Percentiles rank a stretch among this genome's conserved stretches.
Conservation (phyloP, 331 rosid species). For the Arachis monticola region DNA sequence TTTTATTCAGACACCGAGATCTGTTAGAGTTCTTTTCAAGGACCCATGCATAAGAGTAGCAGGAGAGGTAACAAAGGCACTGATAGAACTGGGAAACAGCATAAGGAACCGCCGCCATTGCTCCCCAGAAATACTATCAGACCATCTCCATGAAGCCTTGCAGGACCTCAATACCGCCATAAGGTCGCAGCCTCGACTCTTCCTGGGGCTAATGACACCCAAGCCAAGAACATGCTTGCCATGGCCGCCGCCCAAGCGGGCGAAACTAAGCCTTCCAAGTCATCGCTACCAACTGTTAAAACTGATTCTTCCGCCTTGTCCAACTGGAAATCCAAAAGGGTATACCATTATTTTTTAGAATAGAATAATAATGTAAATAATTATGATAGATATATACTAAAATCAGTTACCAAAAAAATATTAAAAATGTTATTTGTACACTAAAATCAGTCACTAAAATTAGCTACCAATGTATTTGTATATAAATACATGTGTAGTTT, state of each 20-base stretch:
- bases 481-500: no score
- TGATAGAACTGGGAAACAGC: slow-evolving; percentile 73
- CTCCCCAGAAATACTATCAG: slow-evolving; percentile 79
- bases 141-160: slow-evolving; percentile 77
- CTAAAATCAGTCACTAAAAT: no score
- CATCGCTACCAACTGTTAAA: slow-evolving; percentile 60
- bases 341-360: no score
- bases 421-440: no score
- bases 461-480: no score
- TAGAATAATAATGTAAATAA: no score
- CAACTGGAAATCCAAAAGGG: slow-evolving; percentile 60
- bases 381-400: no score
- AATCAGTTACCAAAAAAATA: no score
- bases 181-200: slow-evolving; percentile 83
- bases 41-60: slow-evolving; percentile 77
- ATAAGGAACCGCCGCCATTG: slow-evolving; percentile 69
- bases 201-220: slow-evolving; percentile 71
- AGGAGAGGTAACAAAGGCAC: slow-evolving; percentile 72
- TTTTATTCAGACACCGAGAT: slow-evolving; percentile 62
- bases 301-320: slow-evolving; percentile 64
- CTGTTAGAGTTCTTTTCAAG: slow-evolving; percentile 70
- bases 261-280: slow-evolving; percentile 35
- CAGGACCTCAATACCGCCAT: slow-evolving; percentile 75
- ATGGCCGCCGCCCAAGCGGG: slow-evolving; percentile 54
- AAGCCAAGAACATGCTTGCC: slow-evolving; percentile 57